Percentiles rank a stretch among this genome's conserved stretches.
phyloP scores from a whole-genome alignment of 2,329 filamentous ascomycete species.

The Myriosclerotinia duriaeana region DNA sequence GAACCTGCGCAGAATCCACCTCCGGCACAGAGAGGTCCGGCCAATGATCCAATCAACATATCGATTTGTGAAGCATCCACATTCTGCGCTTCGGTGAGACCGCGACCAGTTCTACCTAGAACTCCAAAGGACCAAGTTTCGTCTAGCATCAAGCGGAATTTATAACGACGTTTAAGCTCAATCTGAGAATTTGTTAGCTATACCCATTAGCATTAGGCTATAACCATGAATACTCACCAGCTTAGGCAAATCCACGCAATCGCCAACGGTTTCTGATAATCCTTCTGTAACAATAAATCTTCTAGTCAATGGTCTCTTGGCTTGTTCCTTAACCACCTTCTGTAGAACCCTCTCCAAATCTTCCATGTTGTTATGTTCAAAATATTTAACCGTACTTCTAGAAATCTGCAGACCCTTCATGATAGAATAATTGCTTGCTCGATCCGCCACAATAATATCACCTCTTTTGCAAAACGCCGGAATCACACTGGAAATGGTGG shows the following conservation, averaged over 20 bases:
- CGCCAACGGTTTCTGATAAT: slow-evolving; percentile 86
- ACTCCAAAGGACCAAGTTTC: slow-evolving; percentile 98
- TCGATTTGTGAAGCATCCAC: slow-evolving; percentile 91
- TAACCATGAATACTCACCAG: slow-evolving; percentile 56
- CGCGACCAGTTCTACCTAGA: slow-evolving; percentile 84
- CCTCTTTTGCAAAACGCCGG: slow-evolving; percentile 96
- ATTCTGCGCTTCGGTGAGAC: slow-evolving; percentile 93
- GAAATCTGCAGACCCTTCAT: slow-evolving; percentile 93
- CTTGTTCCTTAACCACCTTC: slow-evolving; percentile 84
- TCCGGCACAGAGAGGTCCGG: slow-evolving; percentile 85
- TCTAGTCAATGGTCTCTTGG: slow-evolving; percentile 77
- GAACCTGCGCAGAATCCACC: slow-evolving; percentile 95
- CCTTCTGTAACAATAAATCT: slow-evolving; percentile 96
- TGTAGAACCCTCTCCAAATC: slow-evolving; percentile 84
- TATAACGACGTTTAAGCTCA: slow-evolving; percentile 92
- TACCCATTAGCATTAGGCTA: neutral
- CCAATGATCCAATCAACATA: slow-evolving; percentile 93
- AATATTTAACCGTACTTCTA: slow-evolving; percentile 88
- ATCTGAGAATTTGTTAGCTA: slow-evolving; percentile 51
- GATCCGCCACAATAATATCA: slow-evolving; percentile 94
- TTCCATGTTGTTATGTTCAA: slow-evolving; percentile 92
- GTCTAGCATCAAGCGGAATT: slow-evolving; percentile 95
- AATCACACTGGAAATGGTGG: slow-evolving; percentile 94
- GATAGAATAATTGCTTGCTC: slow-evolving; percentile 88
- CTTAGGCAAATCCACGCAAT: slow-evolving; percentile 79